These are phyloP conservation scores for Rasamsonia emersonii DNA, from an alignment of 2,329 filamentous ascomycete genomes.

Conservation along the genomic window DNA sequence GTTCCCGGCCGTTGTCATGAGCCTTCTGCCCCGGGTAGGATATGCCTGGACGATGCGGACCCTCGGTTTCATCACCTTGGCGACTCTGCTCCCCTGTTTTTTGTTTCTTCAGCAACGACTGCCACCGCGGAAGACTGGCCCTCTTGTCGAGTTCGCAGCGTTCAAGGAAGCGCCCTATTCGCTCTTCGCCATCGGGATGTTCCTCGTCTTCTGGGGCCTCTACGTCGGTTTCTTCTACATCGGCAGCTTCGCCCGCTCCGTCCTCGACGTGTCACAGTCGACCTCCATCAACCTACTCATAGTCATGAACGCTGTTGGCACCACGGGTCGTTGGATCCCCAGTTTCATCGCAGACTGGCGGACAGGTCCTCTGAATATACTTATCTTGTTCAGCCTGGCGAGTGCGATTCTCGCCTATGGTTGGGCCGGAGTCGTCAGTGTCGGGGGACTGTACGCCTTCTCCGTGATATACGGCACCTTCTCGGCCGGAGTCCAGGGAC, in stretches of 20 bases:
- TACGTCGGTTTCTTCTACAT: conserved; percentile 9
- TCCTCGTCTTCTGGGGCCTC: conserved; percentile 5
- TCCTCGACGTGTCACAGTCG: conserved; percentile 33
- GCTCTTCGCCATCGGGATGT: conserved; percentile 7
- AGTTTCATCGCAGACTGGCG: conserved; percentile 21
- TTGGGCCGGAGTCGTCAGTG: conserved; percentile 5
- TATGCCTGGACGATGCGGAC: conserved; percentile 8
- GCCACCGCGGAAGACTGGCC: conserved; percentile 3
- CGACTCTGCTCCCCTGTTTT: conserved; percentile 4
- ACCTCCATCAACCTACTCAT: conserved; percentile 53
- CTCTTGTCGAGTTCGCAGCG: conserved; percentile 5
- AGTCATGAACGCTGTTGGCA: conserved; percentile 55
- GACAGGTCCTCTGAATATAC: conserved; percentile 7
- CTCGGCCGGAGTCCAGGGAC: conserved; percentile 7
- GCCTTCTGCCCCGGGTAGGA: conserved; percentile 31
- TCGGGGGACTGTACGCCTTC: conserved; percentile 3
- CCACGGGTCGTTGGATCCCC: conserved; percentile 50
- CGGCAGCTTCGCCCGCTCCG: conserved; percentile 15
- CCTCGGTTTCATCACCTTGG: conserved; percentile 8
- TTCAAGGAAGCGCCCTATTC: conserved; percentile 7
- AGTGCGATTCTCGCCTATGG: conserved; percentile 5
- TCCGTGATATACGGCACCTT: conserved; percentile 6
- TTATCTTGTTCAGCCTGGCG: conserved; percentile 5
- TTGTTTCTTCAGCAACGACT: conserved; percentile 6
- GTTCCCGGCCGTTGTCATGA: conserved; percentile 37